phyloP scores from a whole-genome alignment of 1,284 basidiomycete genomes.

The Ganoderma boninense region DNA sequence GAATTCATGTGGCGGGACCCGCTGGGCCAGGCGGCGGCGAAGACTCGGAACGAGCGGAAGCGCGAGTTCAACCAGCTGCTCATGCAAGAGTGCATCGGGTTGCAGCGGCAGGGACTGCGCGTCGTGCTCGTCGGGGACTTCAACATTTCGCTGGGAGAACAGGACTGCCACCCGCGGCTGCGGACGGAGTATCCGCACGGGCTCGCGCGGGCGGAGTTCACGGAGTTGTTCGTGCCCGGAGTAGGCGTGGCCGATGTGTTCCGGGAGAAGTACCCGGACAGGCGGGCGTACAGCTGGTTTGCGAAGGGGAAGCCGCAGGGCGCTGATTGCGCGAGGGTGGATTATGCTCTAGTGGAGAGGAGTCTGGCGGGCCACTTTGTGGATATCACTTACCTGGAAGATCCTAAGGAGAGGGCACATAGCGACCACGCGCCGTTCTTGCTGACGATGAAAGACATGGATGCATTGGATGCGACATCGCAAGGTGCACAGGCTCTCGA shows the following conservation, averaged over 20 bases:
- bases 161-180: conserved; percentile 37
- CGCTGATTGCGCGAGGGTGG: conserved; percentile 37
- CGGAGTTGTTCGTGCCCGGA: conserved; percentile 35
- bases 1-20: conserved; percentile 40
- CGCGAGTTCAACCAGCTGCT: conserved; percentile 41
- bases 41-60: conserved; percentile 41
- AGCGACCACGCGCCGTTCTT: conserved; percentile 39
- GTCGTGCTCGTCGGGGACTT: conserved; percentile 40
- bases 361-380: conserved; percentile 29
- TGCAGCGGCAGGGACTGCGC: conserved; percentile 35
- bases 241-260: conserved; percentile 36
- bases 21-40: conserved; percentile 29
- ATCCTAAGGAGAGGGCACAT: conserved; percentile 36
- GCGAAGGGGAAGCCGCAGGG: conserved; percentile 40
- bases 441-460: conserved; percentile 32
- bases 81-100: conserved; percentile 33
- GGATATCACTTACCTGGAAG: conserved; percentile 35
- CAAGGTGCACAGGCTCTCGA: not conserved
- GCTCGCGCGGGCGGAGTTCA: conserved; percentile 37
- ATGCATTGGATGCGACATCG: conserved; percentile 4
- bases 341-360: conserved; percentile 38
- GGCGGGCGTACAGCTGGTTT: conserved; percentile 39
- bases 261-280: conserved; percentile 31
- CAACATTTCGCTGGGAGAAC: conserved; percentile 36
- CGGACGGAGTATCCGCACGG: conserved; percentile 38